Base-by-base conservation (phyloP, 2,329 filamentous ascomycete species). In the Neodidymelliopsis sp. region DNA sequence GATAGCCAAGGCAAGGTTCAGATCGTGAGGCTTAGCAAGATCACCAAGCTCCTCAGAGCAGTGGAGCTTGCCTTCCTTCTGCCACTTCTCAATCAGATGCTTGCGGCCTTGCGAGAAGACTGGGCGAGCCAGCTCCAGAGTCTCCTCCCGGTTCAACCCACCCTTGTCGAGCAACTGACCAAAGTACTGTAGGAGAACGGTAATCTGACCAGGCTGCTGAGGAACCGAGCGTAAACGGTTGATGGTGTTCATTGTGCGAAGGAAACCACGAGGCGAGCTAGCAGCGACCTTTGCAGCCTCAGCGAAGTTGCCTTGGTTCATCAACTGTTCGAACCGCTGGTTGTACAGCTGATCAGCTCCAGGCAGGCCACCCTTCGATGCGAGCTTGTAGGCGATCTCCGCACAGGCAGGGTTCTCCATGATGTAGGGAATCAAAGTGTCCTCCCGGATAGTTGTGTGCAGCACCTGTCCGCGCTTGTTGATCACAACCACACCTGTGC, bases 381-480 rank as follows among this genome's bases (percentile, higher is more conserved):
- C 93, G 75, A 99, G 84, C 82, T 96, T 97, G 74, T 97, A 91
- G 20, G 94, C 94, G 63, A 99, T 87, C 58, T 91, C 87, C 13
- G 89, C 89, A 75, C 97, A 97, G 62, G 92, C 93, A 15, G 94
- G 92, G 75, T 97, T 97, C 75, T 97, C 90, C 61, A 97, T 88
- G 33, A 99, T 85, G 74, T 99, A 99, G 29, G 91, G 90, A 59
- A 99, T 91, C 71, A 97, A 85, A 30, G 86, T 95, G 67, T 82
- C 85, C 74, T 99, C 95, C 71, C 97, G 92, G 53, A 99, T 88
- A 59, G 88, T 92, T 53, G 97, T 94, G 48, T 92, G 91, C 54
- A 99, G 83, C 35, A 97, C 92, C 76, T 99, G 94, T 56, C 94
- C 95, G 79, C 96, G 96, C 68, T 95, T 88, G 79, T 99, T 99